A percentile compares a stretch with the other conserved stretches of the same genome.
Evolutionary conservation across 345 rosid genomes (phyloP).

Genomic region (Eucalyptus dawsonii): DNA sequence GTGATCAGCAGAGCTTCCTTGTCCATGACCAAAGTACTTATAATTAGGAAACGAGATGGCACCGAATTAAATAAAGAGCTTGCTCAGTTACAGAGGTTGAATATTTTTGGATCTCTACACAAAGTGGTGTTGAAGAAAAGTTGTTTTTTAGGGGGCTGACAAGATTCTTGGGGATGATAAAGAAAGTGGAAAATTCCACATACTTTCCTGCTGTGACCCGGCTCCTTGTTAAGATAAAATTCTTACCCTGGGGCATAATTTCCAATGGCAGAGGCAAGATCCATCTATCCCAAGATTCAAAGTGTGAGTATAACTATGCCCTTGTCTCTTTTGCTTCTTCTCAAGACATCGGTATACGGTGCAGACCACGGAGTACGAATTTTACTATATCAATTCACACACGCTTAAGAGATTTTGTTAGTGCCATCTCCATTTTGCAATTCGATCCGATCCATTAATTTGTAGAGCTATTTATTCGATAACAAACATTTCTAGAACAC

Average conservation of each 20-base stretch:
- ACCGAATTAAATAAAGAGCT: background rate
- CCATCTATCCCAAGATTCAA: background rate
- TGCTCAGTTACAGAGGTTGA: background rate
- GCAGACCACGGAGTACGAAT: background rate
- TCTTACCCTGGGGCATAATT: background rate
- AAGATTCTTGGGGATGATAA: constrained; percentile 38
- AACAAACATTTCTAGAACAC: too few relatives aligned
- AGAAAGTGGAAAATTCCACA: background rate
- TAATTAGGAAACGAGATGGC: background rate
- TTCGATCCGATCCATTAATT: too few relatives aligned
- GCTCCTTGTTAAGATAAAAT: background rate
- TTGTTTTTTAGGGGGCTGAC: constrained; percentile 7
- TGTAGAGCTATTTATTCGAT: too few relatives aligned
- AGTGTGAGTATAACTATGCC: background rate
- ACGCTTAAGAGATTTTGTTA: background rate
- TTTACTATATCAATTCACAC: background rate
- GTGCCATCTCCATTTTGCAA: too few relatives aligned
- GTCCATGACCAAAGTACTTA: background rate
- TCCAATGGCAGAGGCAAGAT: background rate
- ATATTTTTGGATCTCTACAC: constrained; percentile 47
- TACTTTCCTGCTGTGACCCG: background rate
- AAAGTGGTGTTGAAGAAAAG: background rate
- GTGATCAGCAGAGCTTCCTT: constrained; percentile 18
- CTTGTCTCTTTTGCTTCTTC: background rate
- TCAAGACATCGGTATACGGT: background rate